phyloP scores from a whole-genome alignment of 352 stramenopile species.

The Phytopythium chamaehyphon region DNA sequence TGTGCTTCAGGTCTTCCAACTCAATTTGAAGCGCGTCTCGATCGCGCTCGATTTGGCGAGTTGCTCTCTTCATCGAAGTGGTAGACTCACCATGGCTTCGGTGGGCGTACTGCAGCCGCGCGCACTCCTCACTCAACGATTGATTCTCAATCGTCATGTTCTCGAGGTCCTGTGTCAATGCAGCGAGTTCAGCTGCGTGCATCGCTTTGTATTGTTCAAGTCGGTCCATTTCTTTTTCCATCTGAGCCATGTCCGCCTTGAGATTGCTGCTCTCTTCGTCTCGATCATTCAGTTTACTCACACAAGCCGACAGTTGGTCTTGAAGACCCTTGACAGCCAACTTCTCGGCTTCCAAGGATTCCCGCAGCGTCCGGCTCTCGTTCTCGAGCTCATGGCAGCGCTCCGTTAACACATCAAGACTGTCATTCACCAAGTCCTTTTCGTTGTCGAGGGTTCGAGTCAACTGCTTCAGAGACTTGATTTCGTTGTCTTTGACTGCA shows the following conservation, averaged over 20 bases:
- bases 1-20: conserved; percentile 68
- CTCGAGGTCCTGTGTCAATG: conserved; percentile 73
- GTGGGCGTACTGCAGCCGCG: conserved; percentile 46
- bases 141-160: conserved; percentile 89
- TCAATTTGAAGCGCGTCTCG: conserved; percentile 71
- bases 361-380: conserved; percentile 37
- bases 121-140: conserved; percentile 77
- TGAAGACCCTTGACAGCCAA: conserved; percentile 37
- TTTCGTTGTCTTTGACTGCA: conserved; percentile 34
- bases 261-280: conserved; percentile 45
- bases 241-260: conserved; percentile 28
- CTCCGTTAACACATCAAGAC: conserved; percentile 69
- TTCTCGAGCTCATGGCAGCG: conserved; percentile 59
- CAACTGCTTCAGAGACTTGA: conserved; percentile 63
- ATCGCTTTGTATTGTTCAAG: conserved; percentile 64
- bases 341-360: conserved; percentile 27
- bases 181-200: conserved; percentile 54
- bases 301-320: conserved; percentile 49
- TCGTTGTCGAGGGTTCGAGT: conserved; percentile 62
- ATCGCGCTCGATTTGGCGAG: conserved; percentile 59
- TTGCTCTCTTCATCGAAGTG: conserved; percentile 47
- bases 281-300: conserved; percentile 50
- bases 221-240: conserved; percentile 53
- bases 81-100: conserved; percentile 48
- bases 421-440: conserved; percentile 68